Conservation (phyloP, 2,329 filamentous ascomycete species). For the Aspergillus persii region DNA sequence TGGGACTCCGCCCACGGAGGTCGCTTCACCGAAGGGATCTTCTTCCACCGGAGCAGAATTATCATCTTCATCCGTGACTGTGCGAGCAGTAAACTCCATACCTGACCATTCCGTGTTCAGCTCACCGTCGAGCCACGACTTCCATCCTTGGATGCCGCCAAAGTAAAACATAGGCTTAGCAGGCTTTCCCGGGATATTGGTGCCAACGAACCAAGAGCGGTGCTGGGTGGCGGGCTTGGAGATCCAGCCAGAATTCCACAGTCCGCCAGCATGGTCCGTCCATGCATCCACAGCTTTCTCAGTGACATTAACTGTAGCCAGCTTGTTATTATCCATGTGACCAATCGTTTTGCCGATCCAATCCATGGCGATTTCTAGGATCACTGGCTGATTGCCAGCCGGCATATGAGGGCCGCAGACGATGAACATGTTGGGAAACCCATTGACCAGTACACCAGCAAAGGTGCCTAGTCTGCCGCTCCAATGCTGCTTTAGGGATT, state of each 20-base stretch:
- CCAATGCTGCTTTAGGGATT: conserved; percentile 2
- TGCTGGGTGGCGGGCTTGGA: background rate
- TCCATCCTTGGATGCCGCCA: background rate
- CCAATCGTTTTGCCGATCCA: background rate
- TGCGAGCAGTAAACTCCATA: conserved; percentile 1
- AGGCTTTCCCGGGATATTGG: conserved; percentile 6
- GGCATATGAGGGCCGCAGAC: conserved; percentile 9
- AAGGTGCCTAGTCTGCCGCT: conserved; percentile 41
- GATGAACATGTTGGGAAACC: conserved; percentile 56
- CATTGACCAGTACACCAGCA: conserved; percentile 47
- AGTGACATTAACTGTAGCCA: background rate
- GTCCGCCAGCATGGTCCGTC: background rate
- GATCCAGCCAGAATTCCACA: background rate
- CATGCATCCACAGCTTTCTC: conserved; percentile 2
- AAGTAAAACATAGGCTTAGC: conserved; percentile 6
- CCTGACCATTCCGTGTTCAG: background rate
- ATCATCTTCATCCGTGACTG: background rate
- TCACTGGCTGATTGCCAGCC: conserved; percentile 1
- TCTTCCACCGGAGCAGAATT: background rate
- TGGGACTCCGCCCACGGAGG: background rate
- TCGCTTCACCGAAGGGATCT: background rate
- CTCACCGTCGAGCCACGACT: conserved; percentile 3
- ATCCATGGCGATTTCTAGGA: background rate
- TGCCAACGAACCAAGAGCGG: conserved; percentile 7
- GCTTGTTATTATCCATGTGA: background rate